These are phyloP conservation scores for Apiotrichum siamense DNA, from an alignment of 1,284 basidiomycete species.

Conservation along the genomic window DNA sequence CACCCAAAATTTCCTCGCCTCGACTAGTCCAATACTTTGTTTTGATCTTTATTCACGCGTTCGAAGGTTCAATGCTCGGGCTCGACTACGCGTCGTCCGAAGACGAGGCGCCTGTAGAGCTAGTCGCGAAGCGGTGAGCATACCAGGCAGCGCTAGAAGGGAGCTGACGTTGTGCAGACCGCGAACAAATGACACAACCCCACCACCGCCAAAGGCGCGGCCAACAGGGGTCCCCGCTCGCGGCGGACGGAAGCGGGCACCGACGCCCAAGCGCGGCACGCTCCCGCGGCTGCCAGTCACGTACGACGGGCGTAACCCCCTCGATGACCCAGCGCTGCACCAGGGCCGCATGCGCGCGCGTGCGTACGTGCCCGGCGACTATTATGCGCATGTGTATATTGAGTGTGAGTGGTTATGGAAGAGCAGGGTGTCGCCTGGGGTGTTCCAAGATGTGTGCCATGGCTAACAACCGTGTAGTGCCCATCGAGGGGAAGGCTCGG, in stretches of 20 bases:
- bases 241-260: neutral
- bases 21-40: no score
- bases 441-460: no score
- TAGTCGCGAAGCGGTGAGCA: conserved; percentile 1
- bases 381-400: conserved; percentile 43
- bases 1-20: no score
- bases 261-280: neutral
- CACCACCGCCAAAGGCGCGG: no score
- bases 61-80: neutral
- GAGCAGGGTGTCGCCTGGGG: neutral
- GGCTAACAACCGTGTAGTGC: no score
- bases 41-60: no score
- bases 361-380: conserved; percentile 45
- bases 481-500: neutral
- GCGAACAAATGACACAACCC: neutral
- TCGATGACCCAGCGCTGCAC: conserved; percentile 38
- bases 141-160: no score
- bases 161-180: neutral
- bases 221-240: no score
- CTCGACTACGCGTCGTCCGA: neutral
- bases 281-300: conserved; percentile 10
- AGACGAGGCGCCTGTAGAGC: neutral
- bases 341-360: conserved; percentile 39
- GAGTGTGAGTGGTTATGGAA: conserved; percentile 21
- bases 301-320: neutral